These are phyloP conservation scores for Kappamyces sp. DNA, from an alignment of 192 early-diverging fungal genomes.

Conservation along the genomic window DNA sequence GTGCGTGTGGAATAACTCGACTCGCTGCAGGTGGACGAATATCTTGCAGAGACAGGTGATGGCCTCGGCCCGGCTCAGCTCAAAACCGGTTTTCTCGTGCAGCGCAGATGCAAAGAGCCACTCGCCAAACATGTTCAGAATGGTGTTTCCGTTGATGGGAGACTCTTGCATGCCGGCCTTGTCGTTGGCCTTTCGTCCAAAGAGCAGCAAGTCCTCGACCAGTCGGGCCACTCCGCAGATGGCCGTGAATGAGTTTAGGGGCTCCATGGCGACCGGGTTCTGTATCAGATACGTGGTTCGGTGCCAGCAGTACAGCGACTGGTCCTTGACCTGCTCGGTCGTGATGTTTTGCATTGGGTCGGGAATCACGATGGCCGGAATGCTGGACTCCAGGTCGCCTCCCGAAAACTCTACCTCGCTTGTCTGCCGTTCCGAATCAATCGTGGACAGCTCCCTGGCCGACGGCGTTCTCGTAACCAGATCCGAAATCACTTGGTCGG, in stretches of 20 bases:
- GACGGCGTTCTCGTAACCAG: too few relatives aligned
- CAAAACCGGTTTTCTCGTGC: conserved; percentile 33
- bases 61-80: conserved; percentile 62
- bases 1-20: conserved; percentile 47
- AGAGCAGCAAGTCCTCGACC: conserved; percentile 35
- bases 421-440: too few relatives aligned
- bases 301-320: conserved; percentile 6
- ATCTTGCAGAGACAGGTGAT: conserved; percentile 69
- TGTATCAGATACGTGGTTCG: conserved; percentile 41
- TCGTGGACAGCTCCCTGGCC: too few relatives aligned
- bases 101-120: conserved; percentile 70
- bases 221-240: conserved; percentile 53
- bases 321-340: background rate
- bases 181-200: background rate
- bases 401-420: too few relatives aligned
- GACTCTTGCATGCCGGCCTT: background rate
- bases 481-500: conserved; percentile 51
- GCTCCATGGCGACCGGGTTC: conserved; percentile 44
- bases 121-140: conserved; percentile 75
- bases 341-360: background rate
- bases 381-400: too few relatives aligned
- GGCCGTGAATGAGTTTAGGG: conserved; percentile 43
- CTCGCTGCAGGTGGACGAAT: conserved; percentile 61
- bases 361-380: too few relatives aligned
- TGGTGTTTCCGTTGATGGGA: conserved; percentile 63